Evolutionary conservation across 2,329 filamentous ascomycete genomes (phyloP), one percentile per base, ranked within the genome.

Genomic region (Sarocladiaceae sp.): DNA sequence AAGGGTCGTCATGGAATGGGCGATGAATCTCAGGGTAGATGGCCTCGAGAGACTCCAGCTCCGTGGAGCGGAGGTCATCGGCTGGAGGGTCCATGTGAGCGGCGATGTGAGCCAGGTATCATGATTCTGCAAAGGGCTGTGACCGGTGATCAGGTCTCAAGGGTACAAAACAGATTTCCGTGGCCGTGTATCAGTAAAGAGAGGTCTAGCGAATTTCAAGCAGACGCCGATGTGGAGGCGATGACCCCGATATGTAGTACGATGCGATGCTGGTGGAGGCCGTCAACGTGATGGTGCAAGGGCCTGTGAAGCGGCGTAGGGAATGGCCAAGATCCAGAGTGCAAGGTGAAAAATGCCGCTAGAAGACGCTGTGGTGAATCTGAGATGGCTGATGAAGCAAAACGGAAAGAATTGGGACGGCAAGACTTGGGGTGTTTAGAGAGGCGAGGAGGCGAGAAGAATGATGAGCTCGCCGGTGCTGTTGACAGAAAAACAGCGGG

Each of bases 21-120:
- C 69, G 66, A 26, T 71, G 71, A 13, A 87, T 77, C 65, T 87
- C 84, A n/a, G 84, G 84, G 57, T 79, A 88, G 60, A 88, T 87
- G 56, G 83, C 81, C 52, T 74, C 69, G 52, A 87, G 74, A 13
- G 82, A 78, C 59, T 75, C 77, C 52, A 87, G 72, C 71, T 87
- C 84, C 44, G 76, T 70, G 52, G 73, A 66, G 48, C 84, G 81
- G 56, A 74, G 71, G 60, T 83, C 77, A 59, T 79, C 74, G 56
- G 66, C 68, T 53, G 68, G 68, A 52, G 68, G 64, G 56, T 71
- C 70, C 71, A 74, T 70, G 51, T 59, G 49, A 63, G 47, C 15
- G 31, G 13, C 15, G 47, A 4, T 22, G 18, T n/a, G 20, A 8
- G 20, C 4, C 7, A 8, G 20, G 18, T 17, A 26, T 33, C 47